phyloP scores from a whole-genome alignment of 2,329 filamentous ascomycete species.

The Neofusicoccum sp. region DNA sequence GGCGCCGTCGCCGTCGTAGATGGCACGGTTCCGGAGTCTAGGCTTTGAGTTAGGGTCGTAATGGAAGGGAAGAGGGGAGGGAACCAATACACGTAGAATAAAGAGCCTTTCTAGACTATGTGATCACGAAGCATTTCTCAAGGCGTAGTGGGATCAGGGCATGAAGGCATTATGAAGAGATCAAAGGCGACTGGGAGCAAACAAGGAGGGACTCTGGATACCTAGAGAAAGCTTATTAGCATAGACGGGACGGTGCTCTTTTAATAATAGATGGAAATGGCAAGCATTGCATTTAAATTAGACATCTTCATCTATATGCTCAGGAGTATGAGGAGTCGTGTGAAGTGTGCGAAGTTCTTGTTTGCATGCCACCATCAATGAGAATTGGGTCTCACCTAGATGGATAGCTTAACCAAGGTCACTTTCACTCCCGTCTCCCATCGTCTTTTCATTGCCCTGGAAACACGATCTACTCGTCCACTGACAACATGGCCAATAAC shows the following conservation, averaged over 20 bases:
- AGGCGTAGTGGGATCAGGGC: constrained; percentile 4
- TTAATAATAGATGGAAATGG: not conserved
- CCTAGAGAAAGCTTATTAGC: not conserved
- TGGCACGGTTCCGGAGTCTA: constrained; percentile 34
- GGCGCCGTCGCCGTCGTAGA: constrained; percentile 42
- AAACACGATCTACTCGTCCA: too few relatives aligned
- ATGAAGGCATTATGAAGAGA: not conserved
- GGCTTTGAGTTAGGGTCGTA: not conserved
- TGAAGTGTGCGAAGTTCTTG: too few relatives aligned
- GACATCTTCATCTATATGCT: not conserved
- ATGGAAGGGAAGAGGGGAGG: not conserved
- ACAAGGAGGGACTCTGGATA: constrained; percentile 7
- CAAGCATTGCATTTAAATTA: not conserved
- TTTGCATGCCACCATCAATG: too few relatives aligned
- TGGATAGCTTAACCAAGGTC: too few relatives aligned
- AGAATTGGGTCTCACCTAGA: too few relatives aligned
- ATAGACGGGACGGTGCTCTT: not conserved
- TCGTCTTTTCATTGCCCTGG: too few relatives aligned
- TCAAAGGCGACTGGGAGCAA: not conserved
- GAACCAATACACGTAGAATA: not conserved
- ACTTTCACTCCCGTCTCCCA: too few relatives aligned
- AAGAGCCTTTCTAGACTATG: constrained; percentile 3
- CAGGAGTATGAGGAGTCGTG: too few relatives aligned
- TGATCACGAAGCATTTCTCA: constrained; percentile 15
- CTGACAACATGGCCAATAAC: too few relatives aligned